Base-by-base conservation (phyloP, 768 basidiomycete species). In the Boletus pseudopeckii region DNA sequence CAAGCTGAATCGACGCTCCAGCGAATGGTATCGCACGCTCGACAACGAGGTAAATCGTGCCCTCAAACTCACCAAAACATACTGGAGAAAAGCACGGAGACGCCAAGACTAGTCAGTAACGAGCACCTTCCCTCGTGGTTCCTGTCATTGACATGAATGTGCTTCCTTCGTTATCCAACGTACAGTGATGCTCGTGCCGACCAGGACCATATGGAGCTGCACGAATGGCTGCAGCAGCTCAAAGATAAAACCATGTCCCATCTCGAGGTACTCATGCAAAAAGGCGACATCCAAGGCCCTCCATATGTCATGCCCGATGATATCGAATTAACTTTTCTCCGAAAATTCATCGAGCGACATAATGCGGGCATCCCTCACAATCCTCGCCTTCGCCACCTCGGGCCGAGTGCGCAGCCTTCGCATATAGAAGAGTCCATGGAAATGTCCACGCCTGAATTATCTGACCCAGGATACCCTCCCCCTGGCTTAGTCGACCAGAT, bases 191-290 rank as follows among this genome's bases (percentile, higher is more conserved):
- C 86, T 47, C 82, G 85, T 45, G 89, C 89, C 1, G 89, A 91
- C 74, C 89, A 90, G 67, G 89, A 91, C 65, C 89, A 91, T 64
- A 91, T 91, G 88, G 89, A 91, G 65, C 73, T 91, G 20, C 89
- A 91, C 62, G 89, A 91, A 65, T 91, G 89, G 89, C 73, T 91
- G 2, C 89, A 91, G 62, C 89, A 90, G 68, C 76, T 91, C 61
- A 91, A 91, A 69, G 89, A 91, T 71, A 91, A 90, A 70, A 89
- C 86, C 48, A 91, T 91, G 89, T 87, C 88, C 44, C 88, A 91
- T 71, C 77, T 91, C 42, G 89, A 91, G 68, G 77, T 90, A 3
- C 82, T 90, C 61, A 90, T 91, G 86, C 89, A 90, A 66, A 90
- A 90, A 64, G 87, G 88, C 64, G 89, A 91, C 58, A 91, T 91